Base-by-base conservation (phyloP, 768 basidiomycete species). In the Cystobasidium ongulense region DNA sequence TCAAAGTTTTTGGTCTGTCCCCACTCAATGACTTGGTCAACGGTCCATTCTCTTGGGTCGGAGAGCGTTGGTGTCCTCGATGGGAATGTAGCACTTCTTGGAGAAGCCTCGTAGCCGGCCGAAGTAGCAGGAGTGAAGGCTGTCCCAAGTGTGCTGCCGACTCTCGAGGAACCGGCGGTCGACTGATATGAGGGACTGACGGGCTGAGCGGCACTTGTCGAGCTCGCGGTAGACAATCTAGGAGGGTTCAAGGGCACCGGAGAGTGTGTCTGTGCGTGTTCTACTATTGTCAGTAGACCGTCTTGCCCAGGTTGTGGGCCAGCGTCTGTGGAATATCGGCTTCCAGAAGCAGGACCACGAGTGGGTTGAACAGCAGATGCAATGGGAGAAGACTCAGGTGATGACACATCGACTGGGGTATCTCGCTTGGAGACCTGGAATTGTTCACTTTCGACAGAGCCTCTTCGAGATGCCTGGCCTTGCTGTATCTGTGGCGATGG, bases 11-110 rank as follows among this genome's bases (percentile, higher is more conserved):
- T 91, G 38, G 82, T 82, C 79, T 86, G 87, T 31, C 92, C 82
- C 96, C 96, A 99, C 0, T 88, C 88, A 0, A 92, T 84, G 5
- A 99, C 96, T 46, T 97, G 88, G 0, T 90, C 89, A 0, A 97
- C 87, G 0, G 82, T 84, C 96, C 96, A 99, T 52, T 23, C 59
- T 41, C 73, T 57, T 15, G 72, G 71, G 46, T 65, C 74, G 15
- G 74, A 27, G 10, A 35, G 54, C 53, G 52, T 29, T 43, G 35
- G 77, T 68, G 1, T 63, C 41, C 65, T 82, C 82, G 61, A 39
- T 1, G 41, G 33, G 36, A 73, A 73, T 15, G 64, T 63, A 18
- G 31, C 63, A 53, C 75, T 75, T 52, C 63, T 52, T 10, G 72
- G 70, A 5, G 74, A 74, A 3, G 39, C 29, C 31, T 64, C 62